A percentile compares a stretch with the other conserved stretches of the same genome.
Evolutionary conservation across 2,329 filamentous ascomycete genomes (phyloP).

Genomic region (Anisogramma anomala): DNA sequence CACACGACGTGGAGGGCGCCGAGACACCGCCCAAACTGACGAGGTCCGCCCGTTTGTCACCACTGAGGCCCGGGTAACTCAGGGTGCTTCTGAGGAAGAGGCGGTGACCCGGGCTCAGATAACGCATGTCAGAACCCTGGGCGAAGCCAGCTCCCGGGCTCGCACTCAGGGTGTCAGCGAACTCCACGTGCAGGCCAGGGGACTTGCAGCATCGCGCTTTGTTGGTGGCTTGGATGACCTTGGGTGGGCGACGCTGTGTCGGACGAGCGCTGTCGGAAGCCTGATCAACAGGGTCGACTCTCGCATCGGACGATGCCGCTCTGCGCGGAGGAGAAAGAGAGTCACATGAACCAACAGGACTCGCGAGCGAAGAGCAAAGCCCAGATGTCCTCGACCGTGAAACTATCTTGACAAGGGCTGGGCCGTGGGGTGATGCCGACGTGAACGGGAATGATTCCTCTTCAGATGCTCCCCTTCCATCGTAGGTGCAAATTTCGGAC

Average conservation of each 20-base stretch:
- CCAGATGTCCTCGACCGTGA: not conserved
- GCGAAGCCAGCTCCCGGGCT: too few species aligned
- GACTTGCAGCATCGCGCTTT: not conserved
- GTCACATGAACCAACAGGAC: not conserved
- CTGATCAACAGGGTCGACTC: not conserved
- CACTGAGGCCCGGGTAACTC: not conserved
- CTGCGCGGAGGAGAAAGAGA: too few species aligned
- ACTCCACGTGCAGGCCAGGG: not conserved
- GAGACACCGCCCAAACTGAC: not conserved
- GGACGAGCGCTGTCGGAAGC: not conserved
- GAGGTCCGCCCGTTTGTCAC: too few species aligned
- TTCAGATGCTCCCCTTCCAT: not conserved
- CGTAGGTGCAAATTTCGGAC: conserved; percentile 1
- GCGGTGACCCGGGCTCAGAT: not conserved
- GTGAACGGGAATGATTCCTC: not conserved
- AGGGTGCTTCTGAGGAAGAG: not conserved
- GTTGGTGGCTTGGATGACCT: not conserved
- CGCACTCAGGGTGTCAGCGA: not conserved
- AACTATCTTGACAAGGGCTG: too few species aligned
- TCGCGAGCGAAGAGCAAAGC: not conserved
- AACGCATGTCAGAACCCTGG: not conserved
- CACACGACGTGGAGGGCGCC: too few species aligned
- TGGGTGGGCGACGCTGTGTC: not conserved
- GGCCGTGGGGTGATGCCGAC: not conserved
- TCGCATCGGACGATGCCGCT: not conserved